phyloP scores from a whole-genome alignment of 305 asterid genomes.

The Solanum aculeatissimum region DNA sequence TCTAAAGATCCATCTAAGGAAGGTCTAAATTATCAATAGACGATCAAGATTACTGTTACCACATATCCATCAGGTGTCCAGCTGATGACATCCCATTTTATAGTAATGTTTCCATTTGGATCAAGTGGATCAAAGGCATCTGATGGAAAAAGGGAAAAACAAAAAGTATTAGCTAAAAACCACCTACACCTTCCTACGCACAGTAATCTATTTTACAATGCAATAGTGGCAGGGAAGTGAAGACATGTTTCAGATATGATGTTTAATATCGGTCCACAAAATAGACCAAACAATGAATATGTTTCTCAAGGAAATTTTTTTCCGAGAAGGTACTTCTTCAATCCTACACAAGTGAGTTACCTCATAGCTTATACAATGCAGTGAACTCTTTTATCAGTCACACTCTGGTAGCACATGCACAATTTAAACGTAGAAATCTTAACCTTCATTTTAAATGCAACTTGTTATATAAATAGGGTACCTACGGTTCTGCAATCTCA shows the following conservation, averaged over 20 bases:
- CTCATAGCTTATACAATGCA: neutral
- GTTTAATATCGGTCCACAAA: neutral
- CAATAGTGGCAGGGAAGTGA: neutral
- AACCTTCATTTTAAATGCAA: neutral
- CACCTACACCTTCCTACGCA: neutral
- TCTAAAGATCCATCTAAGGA: neutral
- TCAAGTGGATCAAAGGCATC: constrained; percentile 55
- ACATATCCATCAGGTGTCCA: constrained; percentile 65
- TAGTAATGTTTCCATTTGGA: constrained; percentile 53
- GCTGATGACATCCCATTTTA: constrained; percentile 48
- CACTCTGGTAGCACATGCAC: neutral
- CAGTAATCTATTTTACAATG: neutral
- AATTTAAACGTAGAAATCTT: neutral
- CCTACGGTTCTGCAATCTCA: neutral
- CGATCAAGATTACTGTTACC: constrained; percentile 8
- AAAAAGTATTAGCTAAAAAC: neutral
- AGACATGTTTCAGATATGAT: neutral
- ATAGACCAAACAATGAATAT: neutral
- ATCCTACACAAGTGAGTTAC: neutral
- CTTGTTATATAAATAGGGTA: neutral
- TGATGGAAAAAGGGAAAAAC: constrained; percentile 6
- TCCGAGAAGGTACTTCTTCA: neutral
- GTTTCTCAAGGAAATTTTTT: neutral
- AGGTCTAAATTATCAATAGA: neutral
- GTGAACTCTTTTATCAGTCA: neutral